Evolutionary conservation across 1,284 basidiomycete species (phyloP), one percentile per base, ranked within the genome.

Genomic region (Xerocomus nothofagi): DNA sequence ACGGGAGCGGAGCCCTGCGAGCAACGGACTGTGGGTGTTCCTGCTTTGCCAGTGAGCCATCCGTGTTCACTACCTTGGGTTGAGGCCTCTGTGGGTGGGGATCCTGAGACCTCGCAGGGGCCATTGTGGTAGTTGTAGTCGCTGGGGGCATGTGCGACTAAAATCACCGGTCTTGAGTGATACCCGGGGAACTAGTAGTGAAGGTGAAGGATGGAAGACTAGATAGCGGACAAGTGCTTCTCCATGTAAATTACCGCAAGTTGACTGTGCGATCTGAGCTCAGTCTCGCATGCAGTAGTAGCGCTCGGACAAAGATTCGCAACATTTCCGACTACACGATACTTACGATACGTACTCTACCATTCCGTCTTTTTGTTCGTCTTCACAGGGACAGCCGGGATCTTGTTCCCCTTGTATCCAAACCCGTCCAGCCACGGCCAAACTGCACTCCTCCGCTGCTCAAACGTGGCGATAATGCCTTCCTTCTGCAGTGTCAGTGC

Each of bases 341-440:
- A 46, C n/a, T 29, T 29, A 31, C 27, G 37, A 8, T 38, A 50
- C 43, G 38, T 38, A 26, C 12, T 65, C 78, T 73, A 93, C 91
- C 91, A 94, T 52, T 93, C 91, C 68, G 82, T 87, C 71, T 81
- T 84, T 56, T 69, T 70, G 61, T 74, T 79, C 38, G 69, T 66
- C 54, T 73, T 69, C 55, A 63, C 66, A 18, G 75, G 68, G 14
- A 74, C 66, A 36, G 88, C 70, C 3, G 84, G 79, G 46, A 90
- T 87, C 67, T 84, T 86, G 45, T 78, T 79, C 47, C 85, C 87
- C 68, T 87, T 80, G 73, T 93, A 94, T 33, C 91, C 92, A 55
- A 93, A 89, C 44, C 94, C 94, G 66, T 98, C 91, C 68, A 97
- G 73, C 94, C 94, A 98, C 10, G 94, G 90, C 91, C 93, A 96